Base-by-base conservation (phyloP, 73 alveolate genomes). In the Paramecium biaurelia region DNA sequence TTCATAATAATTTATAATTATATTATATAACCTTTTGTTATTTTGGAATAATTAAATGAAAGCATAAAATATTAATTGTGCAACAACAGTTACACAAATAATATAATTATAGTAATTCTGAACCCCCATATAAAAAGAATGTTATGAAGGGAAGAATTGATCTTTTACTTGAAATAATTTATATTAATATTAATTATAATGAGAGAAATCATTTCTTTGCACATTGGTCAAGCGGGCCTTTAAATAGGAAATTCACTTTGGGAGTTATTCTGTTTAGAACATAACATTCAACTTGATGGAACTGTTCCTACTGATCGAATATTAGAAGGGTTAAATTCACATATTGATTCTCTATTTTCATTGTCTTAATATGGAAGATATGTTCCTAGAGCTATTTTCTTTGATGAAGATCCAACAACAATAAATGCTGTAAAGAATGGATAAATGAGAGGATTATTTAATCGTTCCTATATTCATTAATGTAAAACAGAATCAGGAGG, bases 381-480 rank as follows among this genome's bases (percentile, higher is more conserved):
- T 70, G 86, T 70, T 14, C 86, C 86, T 0, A 70, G 57, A 35
- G 53, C 86, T 12, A 11, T 35, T 8, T 32, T 70, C 35, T 70
- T 70, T 70, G 86, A 70, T 70, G 92, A 42, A 92, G 97, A 34
- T 57, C 89, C 49, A 57, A 58, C 12, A 92, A 84, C 86, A 63
- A 93, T 57, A 85, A 92, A 38, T 70, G 45, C 23, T 38, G 68
- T 35, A 70, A 84, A 35, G 92, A 94, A 67, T 76, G 84, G 85
- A 93, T 93, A 12, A 86, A 70, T 63, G 93, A 93, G 67, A 94
- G 85, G 86, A 68, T 93, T 21, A 49, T 68, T 30, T 58, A 58
- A 58, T 23, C 85, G 49, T 28, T 58, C 76, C 9, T 24, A 58
- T 20, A 18, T 58, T 4, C 76, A 58, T 58, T 5, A 58, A 58